These are phyloP conservation scores for Stentor roeselii DNA, from an alignment of 73 alveolate genomes.

Conservation along the genomic window DNA sequence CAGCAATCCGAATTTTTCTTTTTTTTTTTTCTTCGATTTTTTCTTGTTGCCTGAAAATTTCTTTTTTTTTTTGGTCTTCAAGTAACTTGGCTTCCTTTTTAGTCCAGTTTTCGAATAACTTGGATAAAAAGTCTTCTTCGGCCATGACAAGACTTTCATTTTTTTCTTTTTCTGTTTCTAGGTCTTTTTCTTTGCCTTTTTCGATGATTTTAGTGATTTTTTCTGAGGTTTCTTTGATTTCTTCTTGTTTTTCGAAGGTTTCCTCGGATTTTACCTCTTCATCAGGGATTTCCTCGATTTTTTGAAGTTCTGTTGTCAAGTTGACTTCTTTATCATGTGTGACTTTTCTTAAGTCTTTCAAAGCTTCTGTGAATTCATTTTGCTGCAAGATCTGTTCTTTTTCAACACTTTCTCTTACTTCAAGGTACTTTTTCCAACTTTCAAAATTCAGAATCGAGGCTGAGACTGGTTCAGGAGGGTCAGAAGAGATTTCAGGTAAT, in stretches of 20 bases:
- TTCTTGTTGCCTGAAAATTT: not conserved
- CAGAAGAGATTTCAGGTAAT: not conserved
- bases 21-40: not conserved
- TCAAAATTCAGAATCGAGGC: not conserved
- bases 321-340: not conserved
- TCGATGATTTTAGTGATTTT: not conserved
- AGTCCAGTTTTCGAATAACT: conserved; percentile 9
- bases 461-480: conserved; percentile 8
- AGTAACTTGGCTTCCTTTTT: not conserved
- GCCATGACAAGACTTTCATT: not conserved
- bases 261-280: not conserved
- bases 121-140: not conserved
- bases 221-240: not conserved
- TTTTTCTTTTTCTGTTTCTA: not conserved
- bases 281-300: conserved; percentile 7
- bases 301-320: not conserved
- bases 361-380: not conserved
- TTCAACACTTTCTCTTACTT: not conserved
- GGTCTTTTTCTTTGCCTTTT: not conserved
- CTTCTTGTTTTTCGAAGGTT: not conserved
- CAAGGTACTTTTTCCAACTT: not conserved
- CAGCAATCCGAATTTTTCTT: not conserved
- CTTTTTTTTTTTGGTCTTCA: not conserved
- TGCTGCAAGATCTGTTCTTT: not conserved
- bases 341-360: not conserved